A percentile compares a stretch with the other conserved stretches of the same genome.
Evolutionary conservation across 345 rosid species (phyloP).

Genomic region (Dipteronia dyeriana): DNA sequence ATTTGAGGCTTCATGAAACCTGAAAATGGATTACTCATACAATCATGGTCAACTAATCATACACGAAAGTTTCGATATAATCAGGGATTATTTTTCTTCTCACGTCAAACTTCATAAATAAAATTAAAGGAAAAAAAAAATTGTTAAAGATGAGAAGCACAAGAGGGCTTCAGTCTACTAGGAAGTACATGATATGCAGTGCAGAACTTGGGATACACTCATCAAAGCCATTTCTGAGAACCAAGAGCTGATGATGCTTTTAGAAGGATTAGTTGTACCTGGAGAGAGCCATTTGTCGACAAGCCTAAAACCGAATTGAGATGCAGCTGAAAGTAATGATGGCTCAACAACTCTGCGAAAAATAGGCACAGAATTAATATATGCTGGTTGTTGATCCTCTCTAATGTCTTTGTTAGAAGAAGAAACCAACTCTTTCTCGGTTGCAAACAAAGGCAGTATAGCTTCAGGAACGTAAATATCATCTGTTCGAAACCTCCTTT

Average conservation of each 20-base stretch:
- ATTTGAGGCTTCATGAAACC: too few relatives aligned
- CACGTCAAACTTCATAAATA: too few relatives aligned
- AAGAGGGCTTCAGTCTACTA: constrained; percentile 26
- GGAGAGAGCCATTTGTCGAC: constrained; percentile 63
- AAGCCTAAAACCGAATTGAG: constrained; percentile 61
- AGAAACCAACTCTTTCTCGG: constrained; percentile 67
- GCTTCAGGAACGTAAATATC: constrained; percentile 73
- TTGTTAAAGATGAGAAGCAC: too few relatives aligned
- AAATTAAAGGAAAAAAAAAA: too few relatives aligned
- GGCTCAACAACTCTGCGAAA: constrained; percentile 78
- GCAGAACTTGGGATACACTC: constrained; percentile 54
- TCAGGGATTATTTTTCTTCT: background rate
- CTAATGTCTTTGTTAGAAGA: constrained; percentile 19
- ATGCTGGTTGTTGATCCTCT: constrained; percentile 39
- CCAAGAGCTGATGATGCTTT: constrained; percentile 56
- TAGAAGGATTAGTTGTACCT: constrained; percentile 28
- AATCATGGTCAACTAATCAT: background rate
- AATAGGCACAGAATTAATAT: constrained; percentile 74
- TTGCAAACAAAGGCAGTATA: constrained; percentile 62
- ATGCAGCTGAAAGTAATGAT: constrained; percentile 62
- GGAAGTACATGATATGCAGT: constrained; percentile 70
- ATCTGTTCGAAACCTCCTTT: constrained; percentile 70
- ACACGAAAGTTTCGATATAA: background rate
- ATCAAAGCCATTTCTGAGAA: constrained; percentile 38
- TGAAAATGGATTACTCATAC: background rate